These are phyloP conservation scores for Limonium bicolor DNA, from an alignment of 148 eudicot species.

Conservation along the genomic window DNA sequence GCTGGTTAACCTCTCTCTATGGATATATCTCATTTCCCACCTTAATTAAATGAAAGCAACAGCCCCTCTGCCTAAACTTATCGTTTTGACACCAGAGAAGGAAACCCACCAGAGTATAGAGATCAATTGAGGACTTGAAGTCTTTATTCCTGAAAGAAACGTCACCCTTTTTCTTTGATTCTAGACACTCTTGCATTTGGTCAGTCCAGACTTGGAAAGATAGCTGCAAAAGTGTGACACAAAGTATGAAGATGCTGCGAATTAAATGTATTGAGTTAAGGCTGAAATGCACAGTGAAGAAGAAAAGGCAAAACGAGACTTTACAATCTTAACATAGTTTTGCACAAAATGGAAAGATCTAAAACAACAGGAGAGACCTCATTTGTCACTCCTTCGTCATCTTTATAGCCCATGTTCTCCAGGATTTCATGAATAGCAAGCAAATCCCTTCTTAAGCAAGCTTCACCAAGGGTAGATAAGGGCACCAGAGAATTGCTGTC, in stretches of 20 bases:
- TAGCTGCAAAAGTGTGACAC: constrained; percentile 23
- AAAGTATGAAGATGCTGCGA: no score
- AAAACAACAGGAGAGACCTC: no score
- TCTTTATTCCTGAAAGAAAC: constrained; percentile 37
- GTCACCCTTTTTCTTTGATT: constrained; percentile 56
- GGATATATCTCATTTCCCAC: no score
- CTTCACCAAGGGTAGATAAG: constrained; percentile 40
- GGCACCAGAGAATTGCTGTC: constrained; percentile 31
- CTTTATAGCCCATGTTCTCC: constrained; percentile 44
- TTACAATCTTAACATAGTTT: no score
- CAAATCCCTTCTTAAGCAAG: constrained; percentile 46
- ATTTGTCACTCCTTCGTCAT: constrained; percentile 48
- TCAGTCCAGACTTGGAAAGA: constrained; percentile 73
- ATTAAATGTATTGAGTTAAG: no score
- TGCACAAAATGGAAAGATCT: no score
- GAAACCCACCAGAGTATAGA: constrained; percentile 33
- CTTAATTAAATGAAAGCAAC: not conserved
- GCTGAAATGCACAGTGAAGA: no score
- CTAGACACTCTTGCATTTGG: constrained; percentile 45
- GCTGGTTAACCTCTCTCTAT: no score
- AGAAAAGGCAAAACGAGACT: no score
- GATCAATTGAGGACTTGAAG: constrained; percentile 29
- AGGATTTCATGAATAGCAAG: constrained; percentile 50
- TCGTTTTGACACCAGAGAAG: not conserved
- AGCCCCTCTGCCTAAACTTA: not conserved